Percentiles rank a stretch among this genome's conserved stretches.
phyloP scores from a whole-genome alignment of 108 stramenopile genomes.

The Fragilariopsis cylindrus region DNA sequence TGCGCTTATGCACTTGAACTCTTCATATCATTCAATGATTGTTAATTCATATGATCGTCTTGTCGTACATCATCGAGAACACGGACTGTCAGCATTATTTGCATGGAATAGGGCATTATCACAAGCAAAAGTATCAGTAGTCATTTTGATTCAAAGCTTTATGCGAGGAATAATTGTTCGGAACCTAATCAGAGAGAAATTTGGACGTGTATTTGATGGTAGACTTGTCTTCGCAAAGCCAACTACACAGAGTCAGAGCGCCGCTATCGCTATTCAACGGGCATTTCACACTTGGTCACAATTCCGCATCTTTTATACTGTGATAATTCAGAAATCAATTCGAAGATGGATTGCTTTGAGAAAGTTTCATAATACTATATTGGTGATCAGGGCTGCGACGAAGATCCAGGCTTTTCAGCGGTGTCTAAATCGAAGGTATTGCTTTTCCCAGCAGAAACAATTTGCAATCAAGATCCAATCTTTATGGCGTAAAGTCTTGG shows the following conservation, averaged over 20 bases:
- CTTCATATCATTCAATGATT: not conserved
- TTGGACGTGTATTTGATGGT: not conserved
- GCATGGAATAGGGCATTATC: slow-evolving; percentile 1
- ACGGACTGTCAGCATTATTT: not conserved
- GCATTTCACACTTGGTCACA: not conserved
- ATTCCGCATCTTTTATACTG: not conserved
- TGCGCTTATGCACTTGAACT: slow-evolving; percentile 13
- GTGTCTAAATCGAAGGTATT: not conserved
- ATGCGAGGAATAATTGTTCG: not conserved
- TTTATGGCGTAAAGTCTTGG: not conserved
- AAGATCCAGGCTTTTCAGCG: slow-evolving; percentile 3
- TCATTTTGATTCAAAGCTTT: slow-evolving; percentile 5
- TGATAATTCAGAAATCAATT: slow-evolving; percentile 2
- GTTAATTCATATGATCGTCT: not conserved
- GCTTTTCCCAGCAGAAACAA: not conserved
- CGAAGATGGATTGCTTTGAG: slow-evolving; percentile 1
- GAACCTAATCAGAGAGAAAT: not conserved
- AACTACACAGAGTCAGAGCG: not conserved
- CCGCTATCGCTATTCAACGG: not conserved
- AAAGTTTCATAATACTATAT: not conserved
- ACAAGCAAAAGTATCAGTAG: not conserved
- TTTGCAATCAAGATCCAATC: not conserved
- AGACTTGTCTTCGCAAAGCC: not conserved
- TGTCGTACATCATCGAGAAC: not conserved
- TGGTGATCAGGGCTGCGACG: not conserved